Base-by-base conservation (phyloP, 1,284 basidiomycete genomes). In the Microbotryum scabiosae region DNA sequence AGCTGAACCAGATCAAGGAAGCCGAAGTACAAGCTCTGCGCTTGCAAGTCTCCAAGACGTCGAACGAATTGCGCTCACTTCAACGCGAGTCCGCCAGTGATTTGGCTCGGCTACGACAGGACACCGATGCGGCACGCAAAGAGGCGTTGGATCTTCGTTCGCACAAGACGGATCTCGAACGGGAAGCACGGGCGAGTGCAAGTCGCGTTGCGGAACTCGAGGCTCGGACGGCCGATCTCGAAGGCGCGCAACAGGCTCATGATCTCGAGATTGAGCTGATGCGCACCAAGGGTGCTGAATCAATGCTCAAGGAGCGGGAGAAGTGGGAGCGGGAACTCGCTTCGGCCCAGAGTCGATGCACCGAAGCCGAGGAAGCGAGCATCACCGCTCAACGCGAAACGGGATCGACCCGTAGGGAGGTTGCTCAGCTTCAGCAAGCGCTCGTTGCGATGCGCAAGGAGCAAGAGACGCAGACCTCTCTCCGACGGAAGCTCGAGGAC, bases 291-390 rank as follows among this genome's bases (percentile, higher is more conserved):
- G 84, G 89, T 63, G 82, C 83, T 47, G 85, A 88, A 44, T 59
- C 60, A 7, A 59, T 66, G 45, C 62, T 66, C 4, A 57, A 56
- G 16, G 72, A 71, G 52, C 69, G 69, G 20, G 69, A 91, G 85
- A 79, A 76, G 44, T 78, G 90, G 51, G 89, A 94, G 68, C 84
- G 85, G 56, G 86, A 90, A 71, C 76, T 96, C 26, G 75, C 80
- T 0, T 85, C 88, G 69, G 79, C 82, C 43, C 88, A 88, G 71
- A 41, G 36, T 41, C 36, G 36, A 41, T 86, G 86, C 65, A 84
- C 87, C 61, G 85, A 87, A 63, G 86, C 91, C 59, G 92, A 97
- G 74, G 92, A 97, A 70, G 82, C 86, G 0, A 82, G 90, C 6
- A 79, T 94, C 5, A 84, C 88, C 66, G 81, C 89, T 51, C 87